Conservation (phyloP, 345 rosid species). For the Aquilaria yunnanensis region DNA sequence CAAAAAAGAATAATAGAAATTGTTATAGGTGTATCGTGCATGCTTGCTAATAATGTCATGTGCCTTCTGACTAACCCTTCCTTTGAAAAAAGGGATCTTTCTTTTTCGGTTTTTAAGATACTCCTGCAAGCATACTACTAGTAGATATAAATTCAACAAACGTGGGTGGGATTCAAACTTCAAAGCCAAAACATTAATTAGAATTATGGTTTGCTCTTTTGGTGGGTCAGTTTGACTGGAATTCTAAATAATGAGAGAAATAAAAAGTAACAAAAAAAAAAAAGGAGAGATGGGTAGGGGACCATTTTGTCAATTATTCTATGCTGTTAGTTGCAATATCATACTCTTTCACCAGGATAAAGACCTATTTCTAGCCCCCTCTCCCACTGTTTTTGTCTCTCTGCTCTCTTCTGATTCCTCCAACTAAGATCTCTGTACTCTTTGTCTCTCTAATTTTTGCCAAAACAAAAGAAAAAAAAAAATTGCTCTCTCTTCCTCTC, state of each 20-base stretch:
- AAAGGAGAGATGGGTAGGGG: slow-evolving; percentile 14
- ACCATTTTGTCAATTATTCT: slow-evolving; percentile 17
- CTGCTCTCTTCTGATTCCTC: slow-evolving; percentile 13
- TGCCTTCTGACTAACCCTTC: slow-evolving; percentile 6
- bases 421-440: slow-evolving; percentile 1
- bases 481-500: not conserved
- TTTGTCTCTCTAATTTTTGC: not conserved
- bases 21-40: no score
- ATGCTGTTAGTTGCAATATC: slow-evolving; percentile 13
- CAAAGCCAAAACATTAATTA: slow-evolving; percentile 4
- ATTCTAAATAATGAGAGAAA: slow-evolving; percentile 7
- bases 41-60: not conserved
- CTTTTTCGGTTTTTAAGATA: not conserved
- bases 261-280: not conserved
- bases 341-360: slow-evolving; percentile 15
- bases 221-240: slow-evolving; percentile 40
- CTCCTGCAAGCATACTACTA: not conserved
- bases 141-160: not conserved
- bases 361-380: slow-evolving; percentile 10
- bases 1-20: no score
- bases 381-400: slow-evolving; percentile 10
- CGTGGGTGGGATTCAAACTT: slow-evolving; percentile 30
- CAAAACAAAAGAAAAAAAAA: not conserved
- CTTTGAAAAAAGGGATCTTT: not conserved
- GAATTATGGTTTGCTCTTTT: not conserved